These are phyloP conservation scores for Allium cepa DNA, from an alignment of 106 monocot species.

Conservation along the genomic window DNA sequence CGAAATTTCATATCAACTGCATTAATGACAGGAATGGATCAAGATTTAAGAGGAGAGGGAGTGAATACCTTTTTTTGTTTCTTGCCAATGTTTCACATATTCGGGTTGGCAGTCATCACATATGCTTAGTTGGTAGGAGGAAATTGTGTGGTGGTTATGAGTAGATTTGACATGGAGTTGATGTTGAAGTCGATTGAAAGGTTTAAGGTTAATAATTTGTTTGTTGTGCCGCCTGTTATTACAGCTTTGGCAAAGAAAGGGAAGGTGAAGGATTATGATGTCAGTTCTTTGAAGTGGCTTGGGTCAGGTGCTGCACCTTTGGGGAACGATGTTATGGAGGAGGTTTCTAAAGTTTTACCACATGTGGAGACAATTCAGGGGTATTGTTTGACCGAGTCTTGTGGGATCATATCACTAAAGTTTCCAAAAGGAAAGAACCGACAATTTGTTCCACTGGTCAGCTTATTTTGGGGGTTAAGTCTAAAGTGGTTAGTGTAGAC, in stretches of 20 bases:
- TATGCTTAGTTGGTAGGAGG: constrained; percentile 54
- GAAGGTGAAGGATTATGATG: constrained; percentile 40
- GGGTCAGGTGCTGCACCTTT: constrained; percentile 65
- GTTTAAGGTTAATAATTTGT: constrained; percentile 37
- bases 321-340: constrained; percentile 84
- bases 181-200: constrained; percentile 38
- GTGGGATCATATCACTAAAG: constrained; percentile 54
- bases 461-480: constrained; percentile 40
- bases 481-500: constrained; percentile 49
- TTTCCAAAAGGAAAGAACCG: constrained; percentile 24
- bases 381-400: constrained; percentile 82
- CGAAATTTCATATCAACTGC: constrained; percentile 66
- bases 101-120: constrained; percentile 47
- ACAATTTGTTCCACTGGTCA: constrained; percentile 43
- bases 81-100: constrained; percentile 81
- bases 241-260: constrained; percentile 80
- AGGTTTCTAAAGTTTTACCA: constrained; percentile 35
- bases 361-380: constrained; percentile 53
- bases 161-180: constrained; percentile 54
- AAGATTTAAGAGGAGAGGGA: constrained; percentile 32
- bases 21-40: constrained; percentile 36
- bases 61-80: constrained; percentile 51
- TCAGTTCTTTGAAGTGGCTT: constrained; percentile 46
- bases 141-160: constrained; percentile 50
- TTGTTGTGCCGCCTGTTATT: constrained; percentile 68